These are phyloP conservation scores for Ceratocystis ficicola DNA, from an alignment of 2,329 filamentous ascomycete genomes.

Conservation along the genomic window DNA sequence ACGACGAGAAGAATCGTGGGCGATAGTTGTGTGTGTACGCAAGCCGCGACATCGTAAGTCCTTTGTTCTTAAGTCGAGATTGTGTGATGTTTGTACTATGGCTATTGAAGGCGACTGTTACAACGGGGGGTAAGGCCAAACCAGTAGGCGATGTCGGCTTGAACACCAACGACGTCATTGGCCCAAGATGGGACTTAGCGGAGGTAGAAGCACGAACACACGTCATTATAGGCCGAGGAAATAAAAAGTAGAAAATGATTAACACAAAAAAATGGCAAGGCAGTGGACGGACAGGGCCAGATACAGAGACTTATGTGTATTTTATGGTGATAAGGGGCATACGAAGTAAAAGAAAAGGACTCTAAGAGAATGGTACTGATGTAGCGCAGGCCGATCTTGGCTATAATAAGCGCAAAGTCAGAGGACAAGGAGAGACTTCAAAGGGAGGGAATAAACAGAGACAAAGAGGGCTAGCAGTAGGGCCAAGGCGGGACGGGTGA, in stretches of 20 bases:
- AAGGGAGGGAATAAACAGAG: not conserved
- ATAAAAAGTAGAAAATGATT: constrained; percentile 1
- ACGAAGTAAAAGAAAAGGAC: not conserved
- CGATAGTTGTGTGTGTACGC: constrained; percentile 16
- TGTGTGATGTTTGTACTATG: not conserved
- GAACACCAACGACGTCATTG: constrained; percentile 16
- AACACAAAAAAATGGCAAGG: not conserved
- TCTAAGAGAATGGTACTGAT: not conserved
- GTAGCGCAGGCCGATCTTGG: not conserved
- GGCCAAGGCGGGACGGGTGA: not conserved
- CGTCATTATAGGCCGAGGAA: constrained; percentile 11
- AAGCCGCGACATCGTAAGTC: constrained; percentile 18
- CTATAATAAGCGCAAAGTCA: constrained; percentile 3
- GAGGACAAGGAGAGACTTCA: not conserved
- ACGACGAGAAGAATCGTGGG: constrained; percentile 26
- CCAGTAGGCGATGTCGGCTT: not conserved
- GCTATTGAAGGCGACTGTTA: not conserved
- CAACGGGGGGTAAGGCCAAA: not conserved
- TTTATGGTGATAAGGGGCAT: not conserved
- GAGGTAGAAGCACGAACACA: constrained; percentile 12
- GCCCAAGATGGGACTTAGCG: not conserved
- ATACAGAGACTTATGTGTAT: not conserved
- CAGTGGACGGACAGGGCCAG: not conserved
- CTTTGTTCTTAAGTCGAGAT: not conserved
- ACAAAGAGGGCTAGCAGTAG: not conserved